Percentiles rank a stretch among this genome's conserved stretches.
phyloP scores from a whole-genome alignment of 2,329 filamentous ascomycete genomes.

The Trichophyton simii region DNA sequence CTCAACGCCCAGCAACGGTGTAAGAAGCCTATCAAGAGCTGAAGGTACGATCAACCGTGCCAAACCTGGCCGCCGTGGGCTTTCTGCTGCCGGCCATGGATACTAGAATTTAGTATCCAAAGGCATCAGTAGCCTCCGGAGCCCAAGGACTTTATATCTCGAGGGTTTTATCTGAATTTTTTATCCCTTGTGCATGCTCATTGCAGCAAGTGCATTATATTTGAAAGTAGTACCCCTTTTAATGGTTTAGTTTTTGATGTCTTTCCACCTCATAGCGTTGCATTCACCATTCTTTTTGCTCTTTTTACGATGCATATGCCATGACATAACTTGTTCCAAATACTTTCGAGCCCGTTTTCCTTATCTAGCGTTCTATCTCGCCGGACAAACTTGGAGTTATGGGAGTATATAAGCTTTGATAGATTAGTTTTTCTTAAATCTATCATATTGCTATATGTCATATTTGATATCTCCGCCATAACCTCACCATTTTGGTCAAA shows the following conservation, averaged over 20 bases:
- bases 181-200: too few species aligned
- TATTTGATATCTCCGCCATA: background rate
- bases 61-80: conserved; percentile 14
- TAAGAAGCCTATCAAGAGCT: conserved; percentile 25
- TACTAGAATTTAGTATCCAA: background rate
- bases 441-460: background rate
- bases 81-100: conserved; percentile 16
- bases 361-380: background rate
- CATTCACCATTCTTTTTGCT: background rate
- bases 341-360: background rate
- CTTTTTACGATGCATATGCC: background rate
- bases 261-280: background rate
- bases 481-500: background rate
- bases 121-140: background rate
- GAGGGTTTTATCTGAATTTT: too few species aligned
- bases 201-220: background rate
- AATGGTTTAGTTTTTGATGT: background rate
- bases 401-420: background rate
- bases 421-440: background rate
- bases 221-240: background rate
- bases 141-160: too few species aligned
- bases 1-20: conserved; percentile 8
- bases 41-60: conserved; percentile 18
- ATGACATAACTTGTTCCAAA: background rate
- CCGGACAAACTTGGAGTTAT: background rate